phyloP scores from a whole-genome alignment of 768 basidiomycete genomes.

The Chlorophyllum brunneum region DNA sequence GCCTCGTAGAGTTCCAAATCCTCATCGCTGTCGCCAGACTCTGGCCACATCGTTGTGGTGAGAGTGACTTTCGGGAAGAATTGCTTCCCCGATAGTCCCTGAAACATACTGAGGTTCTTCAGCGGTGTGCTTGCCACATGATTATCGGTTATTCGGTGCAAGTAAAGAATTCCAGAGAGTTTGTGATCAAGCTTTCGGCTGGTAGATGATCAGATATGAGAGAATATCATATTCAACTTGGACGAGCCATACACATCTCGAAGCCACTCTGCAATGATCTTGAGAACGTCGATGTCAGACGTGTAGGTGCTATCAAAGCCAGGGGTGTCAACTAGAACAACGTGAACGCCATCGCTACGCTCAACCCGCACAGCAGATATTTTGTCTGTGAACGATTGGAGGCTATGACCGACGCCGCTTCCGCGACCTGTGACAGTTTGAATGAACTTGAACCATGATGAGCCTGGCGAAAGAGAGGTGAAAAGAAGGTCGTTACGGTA shows the following conservation, averaged over 20 bases:
- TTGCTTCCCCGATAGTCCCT: constrained; percentile 16
- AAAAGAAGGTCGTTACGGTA: background rate
- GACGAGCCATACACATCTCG: constrained; percentile 10
- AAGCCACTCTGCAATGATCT: constrained; percentile 11
- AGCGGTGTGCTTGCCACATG: constrained; percentile 7
- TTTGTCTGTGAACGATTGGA: constrained; percentile 1
- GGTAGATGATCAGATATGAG: background rate
- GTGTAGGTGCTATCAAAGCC: constrained; percentile 13
- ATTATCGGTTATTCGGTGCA: constrained; percentile 11
- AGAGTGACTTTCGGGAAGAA: constrained; percentile 2
- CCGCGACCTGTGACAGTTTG: background rate
- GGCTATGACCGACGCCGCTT: background rate
- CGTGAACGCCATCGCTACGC: background rate
- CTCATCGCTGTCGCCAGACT: background rate
- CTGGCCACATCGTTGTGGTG: constrained; percentile 13
- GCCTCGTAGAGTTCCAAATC: background rate
- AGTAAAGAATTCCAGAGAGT: constrained; percentile 12
- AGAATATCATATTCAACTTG: background rate
- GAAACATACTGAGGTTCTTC: constrained; percentile 11
- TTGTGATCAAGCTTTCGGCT: background rate
- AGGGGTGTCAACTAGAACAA: constrained; percentile 16
- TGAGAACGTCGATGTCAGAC: constrained; percentile 8
- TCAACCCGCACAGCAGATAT: background rate
- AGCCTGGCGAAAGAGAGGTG: background rate
- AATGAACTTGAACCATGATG: background rate